Evolutionary conservation across 371 early-diverging fungal species (phyloP).

Genomic region (Capillidium rhysosporum): DNA sequence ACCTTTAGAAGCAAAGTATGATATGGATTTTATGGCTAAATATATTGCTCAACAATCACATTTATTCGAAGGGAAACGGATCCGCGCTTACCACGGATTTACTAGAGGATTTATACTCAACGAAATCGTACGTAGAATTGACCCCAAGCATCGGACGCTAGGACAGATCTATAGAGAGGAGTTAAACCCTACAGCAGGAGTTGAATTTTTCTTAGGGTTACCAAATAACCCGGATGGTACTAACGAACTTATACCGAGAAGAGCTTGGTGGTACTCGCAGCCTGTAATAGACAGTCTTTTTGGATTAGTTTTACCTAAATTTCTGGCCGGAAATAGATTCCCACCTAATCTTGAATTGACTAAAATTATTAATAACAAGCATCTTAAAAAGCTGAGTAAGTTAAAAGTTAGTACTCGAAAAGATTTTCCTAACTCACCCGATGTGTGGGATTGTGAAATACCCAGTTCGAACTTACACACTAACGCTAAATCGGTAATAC

Average conservation of each 20-base stretch:
- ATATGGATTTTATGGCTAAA: constrained; percentile 9
- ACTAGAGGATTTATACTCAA: constrained; percentile 54
- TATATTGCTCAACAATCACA: constrained; percentile 38
- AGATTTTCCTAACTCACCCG: neutral
- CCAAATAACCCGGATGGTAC: no score
- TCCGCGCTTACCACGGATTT: constrained; percentile 36
- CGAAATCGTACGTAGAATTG: constrained; percentile 38
- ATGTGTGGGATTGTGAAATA: neutral
- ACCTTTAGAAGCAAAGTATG: constrained; percentile 12
- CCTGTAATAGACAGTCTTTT: neutral
- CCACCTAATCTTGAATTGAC: neutral
- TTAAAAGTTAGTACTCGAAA: neutral
- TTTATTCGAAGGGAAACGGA: constrained; percentile 26
- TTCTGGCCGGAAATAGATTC: neutral
- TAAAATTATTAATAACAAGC: neutral
- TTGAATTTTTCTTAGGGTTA: constrained; percentile 25
- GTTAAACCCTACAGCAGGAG: constrained; percentile 16
- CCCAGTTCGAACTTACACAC: neutral
- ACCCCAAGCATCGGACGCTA: constrained; percentile 27
- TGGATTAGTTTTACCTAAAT: neutral
- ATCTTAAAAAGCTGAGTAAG: neutral
- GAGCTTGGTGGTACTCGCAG: neutral
- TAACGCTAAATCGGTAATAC: neutral
- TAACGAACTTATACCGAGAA: neutral
- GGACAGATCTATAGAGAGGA: constrained; percentile 32